These are phyloP conservation scores for Hordeum pubiflorum DNA, from an alignment of 202 grass and related monocot species.

Conservation along the genomic window DNA sequence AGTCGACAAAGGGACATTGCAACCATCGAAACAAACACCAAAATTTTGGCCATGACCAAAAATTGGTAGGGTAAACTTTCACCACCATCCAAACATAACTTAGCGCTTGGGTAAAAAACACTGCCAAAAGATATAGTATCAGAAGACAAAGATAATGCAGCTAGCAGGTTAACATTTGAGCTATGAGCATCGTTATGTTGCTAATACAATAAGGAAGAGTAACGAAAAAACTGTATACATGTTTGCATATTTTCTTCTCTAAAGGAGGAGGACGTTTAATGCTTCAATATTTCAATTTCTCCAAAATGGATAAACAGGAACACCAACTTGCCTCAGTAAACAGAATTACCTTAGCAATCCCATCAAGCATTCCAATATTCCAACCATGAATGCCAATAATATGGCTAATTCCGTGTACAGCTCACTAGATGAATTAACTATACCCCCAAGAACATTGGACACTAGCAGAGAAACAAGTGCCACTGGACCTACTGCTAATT, in stretches of 20 bases:
- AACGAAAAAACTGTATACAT: neutral
- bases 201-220: neutral
- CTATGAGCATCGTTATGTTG: neutral
- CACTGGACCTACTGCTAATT: slow-evolving; percentile 85
- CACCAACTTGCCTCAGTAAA: neutral
- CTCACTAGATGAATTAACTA: slow-evolving; percentile 69
- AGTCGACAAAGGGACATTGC: neutral
- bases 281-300: slow-evolving; percentile 12
- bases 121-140: neutral
- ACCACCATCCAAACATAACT: neutral
- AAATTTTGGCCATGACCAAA: neutral
- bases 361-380: slow-evolving; percentile 87
- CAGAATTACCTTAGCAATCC: slow-evolving; percentile 72
- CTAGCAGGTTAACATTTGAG: neutral
- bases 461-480: slow-evolving; percentile 86
- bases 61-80: neutral
- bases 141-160: neutral
- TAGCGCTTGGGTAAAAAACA: neutral
- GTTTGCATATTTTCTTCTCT: slow-evolving; percentile 10
- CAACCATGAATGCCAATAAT: slow-evolving; percentile 82
- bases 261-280: neutral
- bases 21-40: neutral
- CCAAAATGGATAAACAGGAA: slow-evolving; percentile 9
- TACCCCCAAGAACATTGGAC: slow-evolving; percentile 80
- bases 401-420: slow-evolving; percentile 86